phyloP scores from a whole-genome alignment of 805 yeast species.

The Candida maesae region DNA sequence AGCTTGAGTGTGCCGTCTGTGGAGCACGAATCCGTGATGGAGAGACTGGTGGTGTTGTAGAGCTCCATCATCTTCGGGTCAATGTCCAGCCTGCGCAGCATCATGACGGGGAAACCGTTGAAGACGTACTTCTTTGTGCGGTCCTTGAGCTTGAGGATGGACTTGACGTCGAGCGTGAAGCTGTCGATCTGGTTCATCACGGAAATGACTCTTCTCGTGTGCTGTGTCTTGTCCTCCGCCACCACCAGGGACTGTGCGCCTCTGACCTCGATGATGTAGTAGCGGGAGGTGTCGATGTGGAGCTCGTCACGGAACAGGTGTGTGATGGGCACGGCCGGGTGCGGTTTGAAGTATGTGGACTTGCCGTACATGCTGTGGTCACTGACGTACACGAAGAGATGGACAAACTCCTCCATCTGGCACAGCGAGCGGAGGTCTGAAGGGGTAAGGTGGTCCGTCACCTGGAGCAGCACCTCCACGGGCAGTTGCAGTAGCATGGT shows the following conservation, averaged over 20 bases:
- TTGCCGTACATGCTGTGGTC: conserved; percentile 1
- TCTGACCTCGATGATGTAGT: conserved; percentile 14
- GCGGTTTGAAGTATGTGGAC: conserved; percentile 8
- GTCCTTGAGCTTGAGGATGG: not conserved
- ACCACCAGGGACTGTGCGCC: conserved; percentile 16
- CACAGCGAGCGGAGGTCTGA: conserved; percentile 10
- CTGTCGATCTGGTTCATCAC: conserved; percentile 10
- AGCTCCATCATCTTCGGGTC: conserved; percentile 15
- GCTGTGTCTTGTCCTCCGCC: conserved; percentile 13
- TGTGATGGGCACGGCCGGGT: conserved; percentile 3
- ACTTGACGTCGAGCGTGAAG: conserved; percentile 3
- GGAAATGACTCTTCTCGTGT: conserved; percentile 12
- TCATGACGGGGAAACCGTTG: conserved; percentile 2
- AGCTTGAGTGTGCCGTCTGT: conserved; percentile 4
- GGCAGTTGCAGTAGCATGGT: conserved; percentile 12
- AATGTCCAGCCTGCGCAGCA: conserved; percentile 5
- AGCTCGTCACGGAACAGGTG: conserved; percentile 5
- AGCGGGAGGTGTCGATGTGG: conserved; percentile 11
- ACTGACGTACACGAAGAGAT: conserved; percentile 11
- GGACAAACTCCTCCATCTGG: conserved; percentile 9
- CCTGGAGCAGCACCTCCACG: conserved; percentile 11
- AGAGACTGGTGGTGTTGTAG: not conserved
- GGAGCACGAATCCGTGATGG: not conserved
- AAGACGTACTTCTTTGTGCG: conserved; percentile 13
- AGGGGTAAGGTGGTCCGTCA: conserved; percentile 14